Conservation (phyloP, 371 early-diverging fungal genomes). For the Dichotomocladium elegans region DNA sequence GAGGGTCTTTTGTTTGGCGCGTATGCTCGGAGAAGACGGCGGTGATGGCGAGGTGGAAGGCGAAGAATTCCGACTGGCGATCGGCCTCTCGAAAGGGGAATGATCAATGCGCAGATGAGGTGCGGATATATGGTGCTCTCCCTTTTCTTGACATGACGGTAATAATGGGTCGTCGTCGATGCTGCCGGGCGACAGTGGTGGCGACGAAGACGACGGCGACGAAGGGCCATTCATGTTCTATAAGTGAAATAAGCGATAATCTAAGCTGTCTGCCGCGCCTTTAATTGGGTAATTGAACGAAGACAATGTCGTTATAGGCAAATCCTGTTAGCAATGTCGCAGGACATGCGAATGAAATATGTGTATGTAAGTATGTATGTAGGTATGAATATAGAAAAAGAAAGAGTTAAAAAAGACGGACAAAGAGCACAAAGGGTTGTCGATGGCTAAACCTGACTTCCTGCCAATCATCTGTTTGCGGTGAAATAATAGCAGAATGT, state of each 20-base stretch:
- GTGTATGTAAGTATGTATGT: too few species aligned
- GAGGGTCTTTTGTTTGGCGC: constrained; percentile 4
- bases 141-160: constrained; percentile 2
- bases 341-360: neutral
- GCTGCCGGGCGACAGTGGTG: constrained; percentile 1
- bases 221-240: neutral
- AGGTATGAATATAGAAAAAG: too few species aligned
- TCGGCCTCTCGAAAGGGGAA: constrained; percentile 4
- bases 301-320: neutral
- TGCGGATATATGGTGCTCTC: neutral
- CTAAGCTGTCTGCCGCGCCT: neutral
- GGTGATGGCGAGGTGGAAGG: constrained; percentile 30
- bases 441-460: neutral
- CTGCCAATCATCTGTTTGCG: neutral
- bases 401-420: neutral
- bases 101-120: constrained; percentile 22
- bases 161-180: constrained; percentile 11
- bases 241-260: neutral
- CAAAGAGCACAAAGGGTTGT: neutral
- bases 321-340: neutral
- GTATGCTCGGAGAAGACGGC: constrained; percentile 8
- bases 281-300: neutral
- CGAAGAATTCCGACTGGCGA: constrained; percentile 13
- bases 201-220: constrained; percentile 7
- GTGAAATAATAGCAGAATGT: too few species aligned